Percentiles rank a stretch among this genome's conserved stretches.
These are phyloP conservation scores for Talaromyces liani DNA, from an alignment of 495 filamentous ascomycete species.

Conservation along the genomic window DNA sequence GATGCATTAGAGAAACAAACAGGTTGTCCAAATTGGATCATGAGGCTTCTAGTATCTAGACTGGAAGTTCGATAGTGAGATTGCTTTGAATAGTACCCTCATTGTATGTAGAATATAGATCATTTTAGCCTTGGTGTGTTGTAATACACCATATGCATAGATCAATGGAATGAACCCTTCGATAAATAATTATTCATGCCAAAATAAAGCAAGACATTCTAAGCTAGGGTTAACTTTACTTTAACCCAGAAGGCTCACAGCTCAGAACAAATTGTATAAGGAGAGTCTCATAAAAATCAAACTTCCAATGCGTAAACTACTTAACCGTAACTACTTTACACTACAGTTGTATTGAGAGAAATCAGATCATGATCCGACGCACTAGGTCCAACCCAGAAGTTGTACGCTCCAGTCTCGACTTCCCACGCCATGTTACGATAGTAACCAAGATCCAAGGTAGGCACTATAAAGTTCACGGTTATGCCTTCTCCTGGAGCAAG, in stretches of 20 bases:
- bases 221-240: too few species aligned
- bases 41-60: slow-evolving; percentile 11
- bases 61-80: neutral
- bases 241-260: too few species aligned
- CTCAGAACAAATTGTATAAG: too few species aligned
- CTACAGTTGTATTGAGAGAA: neutral
- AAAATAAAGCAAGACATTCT: too few species aligned
- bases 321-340: neutral
- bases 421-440: neutral
- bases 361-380: neutral
- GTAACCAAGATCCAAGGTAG: neutral
- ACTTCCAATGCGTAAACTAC: too few species aligned
- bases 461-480: neutral
- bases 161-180: too few species aligned
- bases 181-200: too few species aligned
- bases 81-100: too few species aligned
- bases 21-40: slow-evolving; percentile 15
- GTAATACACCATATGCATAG: too few species aligned
- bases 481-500: neutral
- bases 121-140: too few species aligned
- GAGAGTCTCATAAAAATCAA: too few species aligned
- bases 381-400: neutral
- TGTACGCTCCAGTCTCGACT: neutral
- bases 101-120: too few species aligned
- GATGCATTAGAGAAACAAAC: slow-evolving; percentile 7